These are phyloP conservation scores for Plantago lanceolata DNA, from an alignment of 305 asterid species.

Conservation along the genomic window DNA sequence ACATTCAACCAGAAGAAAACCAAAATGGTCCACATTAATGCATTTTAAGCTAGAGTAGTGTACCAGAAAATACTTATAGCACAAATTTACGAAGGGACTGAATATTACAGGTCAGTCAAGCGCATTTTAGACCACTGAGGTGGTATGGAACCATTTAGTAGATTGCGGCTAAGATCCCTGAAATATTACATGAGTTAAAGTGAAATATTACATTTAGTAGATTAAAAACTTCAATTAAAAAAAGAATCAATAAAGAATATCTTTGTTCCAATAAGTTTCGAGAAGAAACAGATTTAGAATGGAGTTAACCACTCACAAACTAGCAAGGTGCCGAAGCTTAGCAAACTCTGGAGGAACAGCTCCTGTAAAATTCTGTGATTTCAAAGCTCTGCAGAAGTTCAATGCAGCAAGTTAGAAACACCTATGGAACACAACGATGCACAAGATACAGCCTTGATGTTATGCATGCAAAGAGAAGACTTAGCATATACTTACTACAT, in stretches of 20 bases:
- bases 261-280: conserved; percentile 1
- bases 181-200: conserved; percentile 3
- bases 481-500: not conserved
- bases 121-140: conserved; percentile 63
- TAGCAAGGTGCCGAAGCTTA: conserved; percentile 60
- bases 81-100: conserved; percentile 12
- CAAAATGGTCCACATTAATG: not conserved
- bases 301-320: conserved; percentile 49
- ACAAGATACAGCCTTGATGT: too few species aligned
- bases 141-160: conserved; percentile 70
- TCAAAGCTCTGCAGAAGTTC: conserved; percentile 59
- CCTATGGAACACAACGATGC: not conserved
- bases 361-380: conserved; percentile 71
- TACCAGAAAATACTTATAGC: not conserved
- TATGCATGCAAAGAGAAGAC: not conserved
- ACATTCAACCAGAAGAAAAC: conserved; percentile 14
- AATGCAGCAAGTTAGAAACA: conserved; percentile 22
- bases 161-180: conserved; percentile 91
- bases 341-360: conserved; percentile 61
- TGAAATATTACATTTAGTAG: too few species aligned
- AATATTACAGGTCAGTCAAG: conserved; percentile 60
- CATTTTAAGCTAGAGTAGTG: not conserved
- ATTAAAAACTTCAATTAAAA: too few species aligned
- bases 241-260: not conserved
- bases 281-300: conserved; percentile 7